phyloP scores from a whole-genome alignment of 257 asterid species.

The Sherardia arvensis region DNA sequence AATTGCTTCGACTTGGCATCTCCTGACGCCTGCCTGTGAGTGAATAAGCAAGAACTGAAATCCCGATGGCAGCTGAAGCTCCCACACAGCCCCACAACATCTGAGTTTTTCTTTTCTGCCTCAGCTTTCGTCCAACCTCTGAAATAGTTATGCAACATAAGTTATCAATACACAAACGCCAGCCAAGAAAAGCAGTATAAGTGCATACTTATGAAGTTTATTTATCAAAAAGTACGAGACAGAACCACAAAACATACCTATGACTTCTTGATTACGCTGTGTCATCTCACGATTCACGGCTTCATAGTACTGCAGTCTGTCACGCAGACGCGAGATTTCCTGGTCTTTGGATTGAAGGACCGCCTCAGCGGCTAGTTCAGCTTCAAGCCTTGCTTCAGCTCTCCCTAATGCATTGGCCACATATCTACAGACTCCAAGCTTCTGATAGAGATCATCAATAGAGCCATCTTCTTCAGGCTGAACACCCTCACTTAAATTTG shows the following conservation, averaged over 20 bases:
- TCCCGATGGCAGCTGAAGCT: constrained; percentile 40
- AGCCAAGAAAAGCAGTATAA: no score
- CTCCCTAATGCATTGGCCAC: constrained; percentile 69
- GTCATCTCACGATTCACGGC: constrained; percentile 84
- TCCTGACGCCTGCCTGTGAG: constrained; percentile 22
- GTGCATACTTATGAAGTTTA: neutral
- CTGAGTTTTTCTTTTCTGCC: constrained; percentile 40
- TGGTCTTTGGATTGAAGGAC: constrained; percentile 60
- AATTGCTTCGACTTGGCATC: constrained; percentile 15
- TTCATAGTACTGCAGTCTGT: constrained; percentile 70
- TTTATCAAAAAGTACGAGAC: neutral
- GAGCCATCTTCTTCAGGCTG: constrained; percentile 22
- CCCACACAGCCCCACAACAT: constrained; percentile 70
- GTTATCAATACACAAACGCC: neutral
- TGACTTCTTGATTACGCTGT: constrained; percentile 67
- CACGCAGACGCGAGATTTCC: constrained; percentile 64
- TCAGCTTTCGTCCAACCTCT: constrained; percentile 58
- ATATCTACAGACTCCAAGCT: constrained; percentile 44
- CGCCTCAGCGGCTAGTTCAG: constrained; percentile 49
- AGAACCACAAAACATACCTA: constrained; percentile 40
- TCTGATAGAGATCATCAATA: constrained; percentile 45
- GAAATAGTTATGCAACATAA: constrained; percentile 15
- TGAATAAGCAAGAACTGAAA: constrained; percentile 39
- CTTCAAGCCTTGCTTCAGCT: constrained; percentile 63
- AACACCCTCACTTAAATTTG: constrained; percentile 25